A percentile compares a stretch with the other conserved stretches of the same genome.
These are phyloP conservation scores for Dactylellina drechsleri DNA, from an alignment of 2,329 filamentous ascomycete species.

Conservation along the genomic window DNA sequence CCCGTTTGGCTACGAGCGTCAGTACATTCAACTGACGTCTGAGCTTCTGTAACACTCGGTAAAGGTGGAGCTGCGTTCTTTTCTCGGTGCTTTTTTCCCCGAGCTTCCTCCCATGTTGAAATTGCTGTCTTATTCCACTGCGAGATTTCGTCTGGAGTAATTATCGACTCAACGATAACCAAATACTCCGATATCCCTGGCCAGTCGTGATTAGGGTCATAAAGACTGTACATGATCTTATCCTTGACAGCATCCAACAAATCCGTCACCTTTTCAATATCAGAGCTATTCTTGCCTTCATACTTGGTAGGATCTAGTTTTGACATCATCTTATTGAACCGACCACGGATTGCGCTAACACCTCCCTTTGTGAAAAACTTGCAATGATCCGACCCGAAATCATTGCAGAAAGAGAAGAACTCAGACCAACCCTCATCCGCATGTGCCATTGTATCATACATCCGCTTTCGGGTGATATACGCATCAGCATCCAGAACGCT, in stretches of 20 bases:
- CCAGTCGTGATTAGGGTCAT: slow-evolving; percentile 10
- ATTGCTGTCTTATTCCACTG: slow-evolving; percentile 19
- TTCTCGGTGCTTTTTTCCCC: not conserved
- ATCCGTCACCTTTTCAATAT: not conserved
- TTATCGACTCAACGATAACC: not conserved
- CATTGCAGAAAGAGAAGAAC: slow-evolving; percentile 30
- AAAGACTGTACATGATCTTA: slow-evolving; percentile 3
- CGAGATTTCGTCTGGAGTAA: slow-evolving; percentile 4
- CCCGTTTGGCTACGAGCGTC: slow-evolving; percentile 10
- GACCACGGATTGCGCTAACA: slow-evolving; percentile 16
- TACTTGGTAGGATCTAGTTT: slow-evolving; percentile 36
- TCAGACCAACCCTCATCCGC: slow-evolving; percentile 38
- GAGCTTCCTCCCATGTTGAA: not conserved
- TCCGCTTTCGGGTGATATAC: slow-evolving; percentile 9
- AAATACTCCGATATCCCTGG: slow-evolving; percentile 29
- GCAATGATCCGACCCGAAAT: slow-evolving; percentile 24
- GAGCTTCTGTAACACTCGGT: not conserved
- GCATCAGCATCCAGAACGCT: slow-evolving; percentile 33
- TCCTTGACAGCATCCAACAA: slow-evolving; percentile 11
- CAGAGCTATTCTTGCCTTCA: slow-evolving; percentile 13
- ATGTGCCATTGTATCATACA: slow-evolving; percentile 1
- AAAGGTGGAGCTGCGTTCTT: not conserved
- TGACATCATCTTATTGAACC: slow-evolving; percentile 31
- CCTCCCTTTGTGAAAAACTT: slow-evolving; percentile 29
- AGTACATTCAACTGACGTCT: slow-evolving; percentile 23